Conservation (phyloP, 2,329 filamentous ascomycete genomes). For the Beauveria varroae region DNA sequence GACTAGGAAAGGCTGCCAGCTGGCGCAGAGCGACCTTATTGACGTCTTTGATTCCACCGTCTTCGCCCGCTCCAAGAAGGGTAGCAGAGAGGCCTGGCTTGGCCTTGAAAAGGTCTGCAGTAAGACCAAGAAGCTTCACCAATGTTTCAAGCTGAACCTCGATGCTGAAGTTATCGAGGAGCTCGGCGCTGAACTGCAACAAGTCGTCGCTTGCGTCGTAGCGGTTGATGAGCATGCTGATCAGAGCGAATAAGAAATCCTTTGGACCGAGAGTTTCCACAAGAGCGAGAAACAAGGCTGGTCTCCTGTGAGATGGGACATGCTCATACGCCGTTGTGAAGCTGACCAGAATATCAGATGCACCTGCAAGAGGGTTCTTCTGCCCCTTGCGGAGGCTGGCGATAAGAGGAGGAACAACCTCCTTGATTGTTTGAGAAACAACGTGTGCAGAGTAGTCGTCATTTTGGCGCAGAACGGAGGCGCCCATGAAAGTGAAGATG, state of each 20-base stretch:
- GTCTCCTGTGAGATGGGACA: constrained; percentile 78
- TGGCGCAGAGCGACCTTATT: constrained; percentile 46
- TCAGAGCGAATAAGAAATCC: constrained; percentile 80
- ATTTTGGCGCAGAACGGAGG: constrained; percentile 80
- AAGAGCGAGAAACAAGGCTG: constrained; percentile 75
- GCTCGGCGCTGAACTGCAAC: constrained; percentile 64
- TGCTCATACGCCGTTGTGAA: constrained; percentile 97
- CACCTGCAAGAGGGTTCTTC: constrained; percentile 69
- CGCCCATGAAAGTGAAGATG: constrained; percentile 97
- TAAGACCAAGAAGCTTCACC: constrained; percentile 66
- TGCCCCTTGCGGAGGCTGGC: constrained; percentile 76
- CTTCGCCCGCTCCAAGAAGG: constrained; percentile 54
- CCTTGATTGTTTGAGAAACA: constrained; percentile 88
- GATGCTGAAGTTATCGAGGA: constrained; percentile 66
- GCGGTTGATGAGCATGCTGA: constrained; percentile 85
- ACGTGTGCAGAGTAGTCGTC: constrained; percentile 97
- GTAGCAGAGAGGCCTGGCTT: constrained; percentile 67
- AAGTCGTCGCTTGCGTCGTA: constrained; percentile 72
- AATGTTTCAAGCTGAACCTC: constrained; percentile 72
- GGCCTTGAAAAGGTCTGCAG: constrained; percentile 66
- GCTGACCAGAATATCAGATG: constrained; percentile 84
- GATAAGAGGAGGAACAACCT: constrained; percentile 87
- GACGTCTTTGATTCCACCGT: constrained; percentile 39
- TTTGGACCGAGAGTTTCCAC: constrained; percentile 76
- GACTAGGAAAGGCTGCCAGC: constrained; percentile 48